phyloP scores from a whole-genome alignment of 176 grass and related monocot species.

The Zoysia pacifica region DNA sequence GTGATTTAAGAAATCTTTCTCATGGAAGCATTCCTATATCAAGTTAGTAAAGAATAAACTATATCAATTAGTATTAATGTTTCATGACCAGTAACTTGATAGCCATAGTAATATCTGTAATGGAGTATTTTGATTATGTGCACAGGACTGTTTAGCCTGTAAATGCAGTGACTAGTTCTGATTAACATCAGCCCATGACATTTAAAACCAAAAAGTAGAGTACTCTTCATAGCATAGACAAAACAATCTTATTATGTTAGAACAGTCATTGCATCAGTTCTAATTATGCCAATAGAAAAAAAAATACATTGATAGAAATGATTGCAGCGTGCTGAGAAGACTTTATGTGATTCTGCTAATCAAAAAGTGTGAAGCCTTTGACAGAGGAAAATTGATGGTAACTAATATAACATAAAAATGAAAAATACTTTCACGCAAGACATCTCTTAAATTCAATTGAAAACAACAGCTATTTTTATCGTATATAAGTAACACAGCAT shows the following conservation, averaged over 20 bases:
- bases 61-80: background rate
- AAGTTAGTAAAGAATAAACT: slow-evolving; percentile 31
- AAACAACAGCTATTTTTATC: background rate
- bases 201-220: background rate
- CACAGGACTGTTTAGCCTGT: background rate
- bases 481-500: background rate
- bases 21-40: slow-evolving; percentile 86
- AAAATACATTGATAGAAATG: background rate
- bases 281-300: slow-evolving; percentile 9
- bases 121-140: background rate
- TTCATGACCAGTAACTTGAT: background rate
- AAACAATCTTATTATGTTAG: background rate
- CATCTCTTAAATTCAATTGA: background rate
- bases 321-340: slow-evolving; percentile 1
- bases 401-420: background rate
- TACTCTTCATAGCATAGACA: slow-evolving; percentile 10
- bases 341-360: background rate
- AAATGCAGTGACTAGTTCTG: background rate
- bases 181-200: background rate
- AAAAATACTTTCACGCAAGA: background rate
- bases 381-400: background rate
- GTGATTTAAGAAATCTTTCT: slow-evolving; percentile 94
- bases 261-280: background rate
- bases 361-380: slow-evolving; percentile 1
- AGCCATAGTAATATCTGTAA: background rate